phyloP scores from a whole-genome alignment of 257 asterid species.

The Solanum sejunctum region DNA sequence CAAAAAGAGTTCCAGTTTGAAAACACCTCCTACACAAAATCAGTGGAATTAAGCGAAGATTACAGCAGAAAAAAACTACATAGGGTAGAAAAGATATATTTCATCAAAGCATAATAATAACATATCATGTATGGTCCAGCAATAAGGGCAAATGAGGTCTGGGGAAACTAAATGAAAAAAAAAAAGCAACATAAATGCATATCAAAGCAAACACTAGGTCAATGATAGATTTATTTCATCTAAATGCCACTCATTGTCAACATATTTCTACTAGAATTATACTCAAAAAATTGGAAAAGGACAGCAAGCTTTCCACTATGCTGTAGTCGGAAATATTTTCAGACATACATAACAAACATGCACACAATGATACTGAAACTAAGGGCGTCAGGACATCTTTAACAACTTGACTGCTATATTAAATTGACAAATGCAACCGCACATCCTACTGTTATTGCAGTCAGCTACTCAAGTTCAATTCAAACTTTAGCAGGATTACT shows the following conservation, averaged over 20 bases:
- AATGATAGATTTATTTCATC: neutral
- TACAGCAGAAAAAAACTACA: neutral
- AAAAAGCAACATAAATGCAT: neutral
- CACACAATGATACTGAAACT: neutral
- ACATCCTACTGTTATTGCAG: neutral
- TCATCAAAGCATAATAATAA: neutral
- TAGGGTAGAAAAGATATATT: neutral
- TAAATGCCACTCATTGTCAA: neutral
- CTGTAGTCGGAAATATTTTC: neutral
- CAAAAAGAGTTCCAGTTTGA: constrained; percentile 90
- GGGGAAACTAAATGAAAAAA: neutral
- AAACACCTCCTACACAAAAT: constrained; percentile 71
- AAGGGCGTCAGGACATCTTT: neutral
- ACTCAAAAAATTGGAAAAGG: neutral
- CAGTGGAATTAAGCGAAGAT: neutral
- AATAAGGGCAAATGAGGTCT: neutral
- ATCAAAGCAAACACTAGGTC: neutral
- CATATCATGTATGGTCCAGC: neutral
- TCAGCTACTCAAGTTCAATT: neutral
- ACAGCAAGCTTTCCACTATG: neutral
- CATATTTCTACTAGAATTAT: neutral
- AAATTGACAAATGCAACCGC: neutral
- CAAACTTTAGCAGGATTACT: neutral
- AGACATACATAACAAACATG: neutral
- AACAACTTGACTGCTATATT: neutral